A percentile compares a stretch with the other conserved stretches of the same genome.
These are phyloP conservation scores for Mallotus nudiflorus DNA, from an alignment of 345 rosid species.

Conservation along the genomic window DNA sequence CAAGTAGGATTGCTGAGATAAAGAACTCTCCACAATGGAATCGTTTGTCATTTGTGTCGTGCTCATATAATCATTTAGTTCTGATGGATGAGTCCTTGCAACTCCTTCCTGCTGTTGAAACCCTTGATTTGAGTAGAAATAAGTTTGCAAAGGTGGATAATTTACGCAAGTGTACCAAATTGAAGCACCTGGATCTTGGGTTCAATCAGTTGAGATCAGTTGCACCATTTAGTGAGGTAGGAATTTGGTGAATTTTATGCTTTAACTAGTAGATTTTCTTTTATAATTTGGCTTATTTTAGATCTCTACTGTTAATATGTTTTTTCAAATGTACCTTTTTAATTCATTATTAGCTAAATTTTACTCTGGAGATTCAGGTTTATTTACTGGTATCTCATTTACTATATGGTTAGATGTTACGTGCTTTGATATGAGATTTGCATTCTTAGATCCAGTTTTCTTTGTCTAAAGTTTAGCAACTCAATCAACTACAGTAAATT, in stretches of 20 bases:
- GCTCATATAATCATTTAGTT: conserved; percentile 79
- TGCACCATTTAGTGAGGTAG: conserved; percentile 75
- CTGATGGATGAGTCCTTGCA: conserved; percentile 98
- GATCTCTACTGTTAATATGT: not conserved
- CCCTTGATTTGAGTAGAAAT: conserved; percentile 96
- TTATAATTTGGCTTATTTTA: not conserved
- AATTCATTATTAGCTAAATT: not conserved
- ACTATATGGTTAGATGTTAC: not conserved
- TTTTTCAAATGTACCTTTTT: not conserved
- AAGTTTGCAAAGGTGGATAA: conserved; percentile 88
- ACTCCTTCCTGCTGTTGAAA: conserved; percentile 93
- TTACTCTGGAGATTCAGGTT: not conserved
- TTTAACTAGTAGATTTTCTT: not conserved
- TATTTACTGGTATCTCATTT: not conserved
- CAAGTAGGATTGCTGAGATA: conserved; percentile 88
- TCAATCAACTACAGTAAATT: not conserved
- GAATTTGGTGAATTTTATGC: not conserved
- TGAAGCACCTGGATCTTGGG: conserved; percentile 94
- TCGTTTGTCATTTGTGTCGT: conserved; percentile 78
- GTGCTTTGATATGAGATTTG: not conserved
- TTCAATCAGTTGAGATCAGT: conserved; percentile 80
- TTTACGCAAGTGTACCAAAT: conserved; percentile 70
- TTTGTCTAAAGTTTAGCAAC: not conserved
- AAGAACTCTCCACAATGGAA: conserved; percentile 88
- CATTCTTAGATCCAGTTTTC: not conserved